Percentiles rank a stretch among this genome's conserved stretches.
These are phyloP conservation scores for Malassezia dermatis DNA, from an alignment of 1,284 basidiomycete species.

Conservation along the genomic window DNA sequence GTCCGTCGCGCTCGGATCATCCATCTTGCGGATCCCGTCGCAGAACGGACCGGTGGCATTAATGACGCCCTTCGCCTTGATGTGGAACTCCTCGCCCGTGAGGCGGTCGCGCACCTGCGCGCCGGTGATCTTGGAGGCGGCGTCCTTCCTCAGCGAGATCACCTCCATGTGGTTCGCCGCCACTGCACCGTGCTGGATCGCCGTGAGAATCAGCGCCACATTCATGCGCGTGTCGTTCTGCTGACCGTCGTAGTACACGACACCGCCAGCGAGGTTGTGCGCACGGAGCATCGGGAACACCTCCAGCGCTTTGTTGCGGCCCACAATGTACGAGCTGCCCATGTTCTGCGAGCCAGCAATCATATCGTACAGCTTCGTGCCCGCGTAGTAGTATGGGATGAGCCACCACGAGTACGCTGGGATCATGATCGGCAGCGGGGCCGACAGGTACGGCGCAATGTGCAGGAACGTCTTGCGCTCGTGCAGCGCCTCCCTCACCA, in stretches of 20 bases:
- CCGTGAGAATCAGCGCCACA: constrained; percentile 73
- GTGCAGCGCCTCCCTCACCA: constrained; percentile 83
- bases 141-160: constrained; percentile 65
- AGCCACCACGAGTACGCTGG: constrained; percentile 88
- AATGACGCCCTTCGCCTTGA: constrained; percentile 80
- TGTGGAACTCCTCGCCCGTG: constrained; percentile 70
- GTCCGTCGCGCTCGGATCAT: constrained; percentile 67
- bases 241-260: constrained; percentile 96
- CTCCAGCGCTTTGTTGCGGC: constrained; percentile 73
- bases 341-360: constrained; percentile 94
- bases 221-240: constrained; percentile 99
- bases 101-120: constrained; percentile 71
- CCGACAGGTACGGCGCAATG: constrained; percentile 84
- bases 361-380: constrained; percentile 92
- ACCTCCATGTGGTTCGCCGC: constrained; percentile 87
- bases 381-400: constrained; percentile 87
- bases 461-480: constrained; percentile 88
- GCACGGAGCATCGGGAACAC: constrained; percentile 91
- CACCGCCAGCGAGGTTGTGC: constrained; percentile 81
- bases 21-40: constrained; percentile 74
- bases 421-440: constrained; percentile 87
- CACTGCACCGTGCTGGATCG: constrained; percentile 80
- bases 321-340: constrained; percentile 89
- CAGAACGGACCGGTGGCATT: constrained; percentile 94
- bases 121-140: constrained; percentile 58